A percentile compares a stretch with the other conserved stretches of the same genome.
phyloP scores from a whole-genome alignment of 2,329 filamentous ascomycete genomes.

The Penicillium janthinellum region DNA sequence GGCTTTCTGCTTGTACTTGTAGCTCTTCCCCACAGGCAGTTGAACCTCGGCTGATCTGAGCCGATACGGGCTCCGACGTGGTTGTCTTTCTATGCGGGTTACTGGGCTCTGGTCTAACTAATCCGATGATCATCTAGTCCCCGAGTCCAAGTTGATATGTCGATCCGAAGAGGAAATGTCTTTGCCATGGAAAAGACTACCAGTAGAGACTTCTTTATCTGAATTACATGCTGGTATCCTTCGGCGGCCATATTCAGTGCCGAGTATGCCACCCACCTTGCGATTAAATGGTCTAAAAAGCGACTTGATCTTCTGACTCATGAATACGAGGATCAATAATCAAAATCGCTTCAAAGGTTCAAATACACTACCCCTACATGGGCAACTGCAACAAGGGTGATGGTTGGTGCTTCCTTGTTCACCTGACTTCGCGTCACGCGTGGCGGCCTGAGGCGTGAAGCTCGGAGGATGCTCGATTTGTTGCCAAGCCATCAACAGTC shows the following conservation, averaged over 20 bases:
- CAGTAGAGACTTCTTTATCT: not conserved
- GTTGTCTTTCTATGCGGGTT: not conserved
- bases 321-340: not conserved
- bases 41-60: conserved; percentile 23
- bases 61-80: not conserved
- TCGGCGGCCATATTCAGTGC: not conserved
- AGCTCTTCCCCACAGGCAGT: conserved; percentile 9
- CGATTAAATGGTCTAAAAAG: not conserved
- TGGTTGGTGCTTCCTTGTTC: not conserved
- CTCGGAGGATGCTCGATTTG: conserved; percentile 22
- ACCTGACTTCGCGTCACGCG: conserved; percentile 37
- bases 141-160: not conserved
- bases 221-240: not conserved
- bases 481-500: conserved; percentile 26
- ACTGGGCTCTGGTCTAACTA: not conserved
- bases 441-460: conserved; percentile 33
- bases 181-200: not conserved
- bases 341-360: not conserved
- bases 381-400: not conserved
- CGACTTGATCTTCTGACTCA: not conserved
- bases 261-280: not conserved
- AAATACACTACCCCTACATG: not conserved
- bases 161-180: not conserved
- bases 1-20: not conserved
- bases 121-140: not conserved